Percentiles rank a stretch among this genome's conserved stretches.
phyloP scores from a whole-genome alignment of 208 protist species.

The Acanthamoeba castellanii region DNA sequence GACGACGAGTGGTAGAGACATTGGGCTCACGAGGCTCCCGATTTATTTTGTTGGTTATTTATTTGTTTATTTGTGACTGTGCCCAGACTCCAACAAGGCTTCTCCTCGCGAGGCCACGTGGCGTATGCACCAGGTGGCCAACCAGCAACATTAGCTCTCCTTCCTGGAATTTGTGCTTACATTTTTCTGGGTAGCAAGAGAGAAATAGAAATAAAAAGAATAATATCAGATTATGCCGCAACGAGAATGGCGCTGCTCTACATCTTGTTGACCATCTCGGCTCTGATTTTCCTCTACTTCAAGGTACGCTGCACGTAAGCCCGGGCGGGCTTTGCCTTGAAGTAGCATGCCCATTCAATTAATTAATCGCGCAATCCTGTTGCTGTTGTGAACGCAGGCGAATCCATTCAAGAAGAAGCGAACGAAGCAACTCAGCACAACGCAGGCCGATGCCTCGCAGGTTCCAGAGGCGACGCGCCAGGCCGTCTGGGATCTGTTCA shows the following conservation, averaged over 20 bases:
- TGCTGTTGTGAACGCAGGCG: not conserved
- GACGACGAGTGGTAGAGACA: not conserved
- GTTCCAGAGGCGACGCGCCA: constrained; percentile 27
- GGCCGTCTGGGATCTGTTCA: constrained; percentile 53
- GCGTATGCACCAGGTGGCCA: too few species aligned
- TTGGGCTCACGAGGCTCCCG: not conserved
- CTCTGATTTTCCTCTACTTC: not conserved
- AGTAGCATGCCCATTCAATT: too few species aligned
- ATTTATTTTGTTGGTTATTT: not conserved
- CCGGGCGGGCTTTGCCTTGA: not conserved
- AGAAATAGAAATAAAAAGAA: not conserved
- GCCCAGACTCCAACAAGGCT: not conserved
- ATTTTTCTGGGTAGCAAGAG: not conserved
- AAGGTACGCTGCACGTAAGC: not conserved
- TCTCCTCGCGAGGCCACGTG: not conserved
- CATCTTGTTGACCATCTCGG: not conserved
- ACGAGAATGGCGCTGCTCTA: not conserved
- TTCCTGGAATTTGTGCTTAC: not conserved
- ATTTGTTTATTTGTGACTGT: not conserved
- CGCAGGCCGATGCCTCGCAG: not conserved
- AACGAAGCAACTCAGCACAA: constrained; percentile 30
- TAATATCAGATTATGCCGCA: not conserved
- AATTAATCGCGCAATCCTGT: not conserved
- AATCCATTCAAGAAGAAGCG: not conserved
- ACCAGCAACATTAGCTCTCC: too few species aligned